These are phyloP conservation scores for Calonectria pteridis DNA, from an alignment of 2,329 filamentous ascomycete species.

Conservation along the genomic window DNA sequence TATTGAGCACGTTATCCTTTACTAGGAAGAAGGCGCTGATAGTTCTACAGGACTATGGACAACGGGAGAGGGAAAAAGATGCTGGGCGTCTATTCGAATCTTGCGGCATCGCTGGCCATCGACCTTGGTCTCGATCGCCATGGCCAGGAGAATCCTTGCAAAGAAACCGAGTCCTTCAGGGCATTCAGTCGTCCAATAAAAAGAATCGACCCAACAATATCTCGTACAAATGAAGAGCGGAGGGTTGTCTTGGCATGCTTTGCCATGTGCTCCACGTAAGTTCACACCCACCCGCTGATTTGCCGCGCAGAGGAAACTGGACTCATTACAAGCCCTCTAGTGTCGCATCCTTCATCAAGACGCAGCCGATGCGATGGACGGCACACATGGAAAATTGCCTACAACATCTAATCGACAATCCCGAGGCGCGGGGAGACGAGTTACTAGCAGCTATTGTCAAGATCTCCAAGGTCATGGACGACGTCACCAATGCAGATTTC, in stretches of 20 bases:
- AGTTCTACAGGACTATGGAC: conserved; percentile 26
- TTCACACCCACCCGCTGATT: background rate
- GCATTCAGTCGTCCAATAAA: conserved; percentile 33
- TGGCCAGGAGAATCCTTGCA: conserved; percentile 25
- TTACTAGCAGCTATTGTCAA: conserved; percentile 58
- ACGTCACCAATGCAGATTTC: conserved; percentile 38
- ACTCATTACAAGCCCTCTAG: conserved; percentile 1
- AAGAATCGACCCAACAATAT: background rate
- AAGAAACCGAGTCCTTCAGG: conserved; percentile 25
- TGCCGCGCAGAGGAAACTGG: background rate
- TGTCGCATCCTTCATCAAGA: conserved; percentile 42
- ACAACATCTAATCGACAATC: conserved; percentile 52
- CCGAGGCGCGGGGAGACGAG: conserved; percentile 60
- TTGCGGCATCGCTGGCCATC: conserved; percentile 31
- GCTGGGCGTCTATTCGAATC: conserved; percentile 23
- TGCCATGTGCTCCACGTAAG: conserved; percentile 44
- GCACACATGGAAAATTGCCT: conserved; percentile 67
- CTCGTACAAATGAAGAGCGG: conserved; percentile 49
- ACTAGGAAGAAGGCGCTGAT: background rate
- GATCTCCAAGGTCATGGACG: conserved; percentile 41
- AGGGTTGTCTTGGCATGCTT: conserved; percentile 47
- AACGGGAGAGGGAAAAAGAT: conserved; percentile 26
- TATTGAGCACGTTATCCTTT: background rate
- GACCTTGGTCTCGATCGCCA: conserved; percentile 35
- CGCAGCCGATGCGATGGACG: conserved; percentile 66